Percentiles rank a stretch among this genome's conserved stretches.
These are phyloP conservation scores for Diaporthe humulicola DNA, from an alignment of 2,329 filamentous ascomycete species.

Conservation along the genomic window DNA sequence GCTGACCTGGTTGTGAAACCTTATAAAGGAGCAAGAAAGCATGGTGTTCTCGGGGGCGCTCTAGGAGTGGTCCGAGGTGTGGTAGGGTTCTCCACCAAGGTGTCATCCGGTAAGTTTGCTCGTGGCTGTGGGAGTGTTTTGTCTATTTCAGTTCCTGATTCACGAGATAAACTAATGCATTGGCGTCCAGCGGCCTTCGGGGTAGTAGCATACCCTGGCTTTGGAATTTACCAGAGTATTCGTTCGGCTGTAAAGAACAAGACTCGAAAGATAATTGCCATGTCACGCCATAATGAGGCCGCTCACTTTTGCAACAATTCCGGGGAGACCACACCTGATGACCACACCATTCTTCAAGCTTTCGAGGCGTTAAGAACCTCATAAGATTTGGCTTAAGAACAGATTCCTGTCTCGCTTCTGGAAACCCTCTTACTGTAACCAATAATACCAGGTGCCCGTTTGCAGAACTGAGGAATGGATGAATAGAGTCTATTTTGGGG, in stretches of 20 bases:
- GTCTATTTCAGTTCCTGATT: too few relatives aligned
- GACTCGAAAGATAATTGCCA: neutral
- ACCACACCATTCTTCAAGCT: too few relatives aligned
- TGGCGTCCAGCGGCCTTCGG: neutral
- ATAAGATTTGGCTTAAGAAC: too few relatives aligned
- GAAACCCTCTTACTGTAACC: too few relatives aligned
- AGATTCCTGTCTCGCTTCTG: too few relatives aligned
- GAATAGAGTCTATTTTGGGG: too few relatives aligned
- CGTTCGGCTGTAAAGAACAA: neutral
- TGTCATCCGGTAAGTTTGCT: neutral
- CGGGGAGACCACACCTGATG: too few relatives aligned
- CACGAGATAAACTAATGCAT: neutral
- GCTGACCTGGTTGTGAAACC: neutral
- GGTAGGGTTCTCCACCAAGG: conserved; percentile 1
- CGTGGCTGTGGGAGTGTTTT: neutral
- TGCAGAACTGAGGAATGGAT: too few relatives aligned
- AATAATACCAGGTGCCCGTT: too few relatives aligned
- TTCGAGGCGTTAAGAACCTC: too few relatives aligned
- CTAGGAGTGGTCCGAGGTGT: neutral
- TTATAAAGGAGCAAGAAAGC: neutral
- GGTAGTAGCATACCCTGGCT: conserved; percentile 1
- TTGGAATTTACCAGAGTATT: neutral
- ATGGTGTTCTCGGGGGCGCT: conserved; percentile 1
- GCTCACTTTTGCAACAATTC: conserved; percentile 36
- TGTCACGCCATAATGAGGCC: neutral